These are phyloP conservation scores for Colletotrichum chlorophyti DNA, from an alignment of 2,329 filamentous ascomycete species.

Conservation along the genomic window DNA sequence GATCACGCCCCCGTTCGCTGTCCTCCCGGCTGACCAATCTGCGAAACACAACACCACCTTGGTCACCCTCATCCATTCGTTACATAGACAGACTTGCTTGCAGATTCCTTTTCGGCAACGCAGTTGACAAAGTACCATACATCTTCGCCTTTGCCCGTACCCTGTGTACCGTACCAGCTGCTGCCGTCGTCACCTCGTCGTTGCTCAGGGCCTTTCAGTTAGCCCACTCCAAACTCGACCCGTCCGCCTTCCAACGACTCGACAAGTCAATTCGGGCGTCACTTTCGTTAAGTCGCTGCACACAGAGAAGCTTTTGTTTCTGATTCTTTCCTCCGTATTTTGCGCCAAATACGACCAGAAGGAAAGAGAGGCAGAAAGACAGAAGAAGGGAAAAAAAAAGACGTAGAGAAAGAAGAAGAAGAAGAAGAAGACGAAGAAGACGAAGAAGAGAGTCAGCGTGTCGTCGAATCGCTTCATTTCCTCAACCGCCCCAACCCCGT, in stretches of 20 bases:
- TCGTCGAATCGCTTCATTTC: conserved; percentile 26
- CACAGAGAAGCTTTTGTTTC: conserved; percentile 14
- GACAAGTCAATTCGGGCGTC: conserved; percentile 24
- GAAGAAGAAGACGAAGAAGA: no score
- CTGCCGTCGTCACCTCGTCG: neutral
- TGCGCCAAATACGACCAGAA: conserved; percentile 19
- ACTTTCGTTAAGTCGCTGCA: conserved; percentile 23
- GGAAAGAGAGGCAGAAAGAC: no score
- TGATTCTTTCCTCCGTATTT: no score
- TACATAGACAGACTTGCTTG: conserved; percentile 26
- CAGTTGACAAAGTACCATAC: neutral
- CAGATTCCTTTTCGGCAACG: conserved; percentile 8
- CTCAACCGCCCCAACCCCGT: conserved; percentile 18
- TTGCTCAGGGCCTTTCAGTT: conserved; percentile 11
- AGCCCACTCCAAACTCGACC: conserved; percentile 27
- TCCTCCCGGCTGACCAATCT: conserved; percentile 13
- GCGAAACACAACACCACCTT: conserved; percentile 27
- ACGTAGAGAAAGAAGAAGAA: no score
- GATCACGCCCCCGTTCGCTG: conserved; percentile 25
- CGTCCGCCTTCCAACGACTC: conserved; percentile 15
- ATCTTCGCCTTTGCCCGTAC: neutral
- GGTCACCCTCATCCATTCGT: conserved; percentile 26
- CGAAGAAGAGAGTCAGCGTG: conserved; percentile 1
- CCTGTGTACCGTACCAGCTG: conserved; percentile 1
- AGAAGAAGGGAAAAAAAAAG: no score